These are phyloP conservation scores for Candida silvatica DNA, from an alignment of 805 yeast genomes.

Conservation along the genomic window DNA sequence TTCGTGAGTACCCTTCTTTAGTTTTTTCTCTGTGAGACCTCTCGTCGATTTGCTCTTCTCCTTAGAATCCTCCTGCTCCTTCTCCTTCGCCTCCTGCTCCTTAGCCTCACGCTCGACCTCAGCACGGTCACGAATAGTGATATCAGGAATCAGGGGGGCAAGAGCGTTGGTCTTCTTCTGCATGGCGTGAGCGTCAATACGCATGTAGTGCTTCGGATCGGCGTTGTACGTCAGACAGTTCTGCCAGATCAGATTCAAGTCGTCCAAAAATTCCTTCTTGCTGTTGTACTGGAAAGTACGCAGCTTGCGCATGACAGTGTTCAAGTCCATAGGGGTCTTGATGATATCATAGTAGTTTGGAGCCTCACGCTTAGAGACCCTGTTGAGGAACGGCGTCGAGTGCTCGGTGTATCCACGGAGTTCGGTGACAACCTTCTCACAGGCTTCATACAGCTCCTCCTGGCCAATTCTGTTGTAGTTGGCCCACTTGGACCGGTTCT, in stretches of 20 bases:
- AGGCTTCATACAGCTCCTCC: slow-evolving; percentile 95
- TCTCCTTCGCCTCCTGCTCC: slow-evolving; percentile 28
- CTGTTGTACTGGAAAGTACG: slow-evolving; percentile 75
- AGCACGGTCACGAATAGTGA: slow-evolving; percentile 60
- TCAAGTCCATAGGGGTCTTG: slow-evolving; percentile 92
- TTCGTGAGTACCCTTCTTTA: slow-evolving; percentile 26
- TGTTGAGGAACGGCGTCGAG: slow-evolving; percentile 89
- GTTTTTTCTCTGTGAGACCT: slow-evolving; percentile 27
- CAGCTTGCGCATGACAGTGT: slow-evolving; percentile 86
- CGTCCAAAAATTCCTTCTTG: slow-evolving; percentile 89
- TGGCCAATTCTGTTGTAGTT: slow-evolving; percentile 93
- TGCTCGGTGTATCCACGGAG: slow-evolving; percentile 90
- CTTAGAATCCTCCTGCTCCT: slow-evolving; percentile 18
- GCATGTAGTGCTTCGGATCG: slow-evolving; percentile 84
- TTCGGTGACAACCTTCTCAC: slow-evolving; percentile 90
- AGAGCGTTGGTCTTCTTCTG: slow-evolving; percentile 75
- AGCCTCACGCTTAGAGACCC: slow-evolving; percentile 96
- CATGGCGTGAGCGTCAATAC: slow-evolving; percentile 95
- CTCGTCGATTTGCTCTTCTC: slow-evolving; percentile 18
- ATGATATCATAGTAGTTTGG: slow-evolving; percentile 91
- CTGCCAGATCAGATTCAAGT: slow-evolving; percentile 89
- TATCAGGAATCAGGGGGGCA: slow-evolving; percentile 84
- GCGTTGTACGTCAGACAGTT: slow-evolving; percentile 90
- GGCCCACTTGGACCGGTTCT: slow-evolving; percentile 96
- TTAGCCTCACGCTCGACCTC: slow-evolving; percentile 58